phyloP scores from a whole-genome alignment of 495 filamentous ascomycete genomes.

The Penicillium mononematosum region DNA sequence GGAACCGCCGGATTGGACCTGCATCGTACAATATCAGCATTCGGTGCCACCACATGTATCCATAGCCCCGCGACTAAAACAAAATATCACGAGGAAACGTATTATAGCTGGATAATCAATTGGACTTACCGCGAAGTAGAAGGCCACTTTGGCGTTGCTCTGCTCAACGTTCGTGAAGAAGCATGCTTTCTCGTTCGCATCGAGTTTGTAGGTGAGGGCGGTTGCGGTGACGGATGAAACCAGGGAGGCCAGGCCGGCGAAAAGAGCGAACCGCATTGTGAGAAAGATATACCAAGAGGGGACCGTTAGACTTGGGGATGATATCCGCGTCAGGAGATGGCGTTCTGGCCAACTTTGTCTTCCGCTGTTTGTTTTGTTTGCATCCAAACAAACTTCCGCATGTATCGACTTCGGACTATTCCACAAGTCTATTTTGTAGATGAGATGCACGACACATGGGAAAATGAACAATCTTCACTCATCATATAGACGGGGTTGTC shows the following conservation, averaged over 20 bases:
- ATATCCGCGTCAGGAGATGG: constrained; percentile 27
- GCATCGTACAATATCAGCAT: constrained; percentile 10
- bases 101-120: not conserved
- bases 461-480: constrained; percentile 14
- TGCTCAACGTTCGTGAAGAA: constrained; percentile 79
- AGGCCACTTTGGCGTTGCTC: constrained; percentile 81
- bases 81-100: not conserved
- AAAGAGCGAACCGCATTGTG: constrained; percentile 45
- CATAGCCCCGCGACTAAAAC: not conserved
- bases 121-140: constrained; percentile 92
- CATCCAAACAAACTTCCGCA: constrained; percentile 26
- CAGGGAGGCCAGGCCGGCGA: constrained; percentile 61
- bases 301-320: constrained; percentile 9
- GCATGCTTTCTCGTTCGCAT: constrained; percentile 89
- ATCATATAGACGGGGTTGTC: constrained; percentile 16
- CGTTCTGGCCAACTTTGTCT: constrained; percentile 42
- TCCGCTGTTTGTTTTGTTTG: constrained; percentile 43
- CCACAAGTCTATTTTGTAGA: not conserved
- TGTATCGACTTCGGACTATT: not conserved
- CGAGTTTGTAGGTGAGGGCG: constrained; percentile 90
- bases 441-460: not conserved
- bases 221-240: constrained; percentile 66
- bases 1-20: constrained; percentile 95
- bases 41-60: not conserved
- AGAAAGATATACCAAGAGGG: constrained; percentile 3